Base-by-base conservation (phyloP, 208 protist genomes). In the Trypanosomatidae sp. region DNA sequence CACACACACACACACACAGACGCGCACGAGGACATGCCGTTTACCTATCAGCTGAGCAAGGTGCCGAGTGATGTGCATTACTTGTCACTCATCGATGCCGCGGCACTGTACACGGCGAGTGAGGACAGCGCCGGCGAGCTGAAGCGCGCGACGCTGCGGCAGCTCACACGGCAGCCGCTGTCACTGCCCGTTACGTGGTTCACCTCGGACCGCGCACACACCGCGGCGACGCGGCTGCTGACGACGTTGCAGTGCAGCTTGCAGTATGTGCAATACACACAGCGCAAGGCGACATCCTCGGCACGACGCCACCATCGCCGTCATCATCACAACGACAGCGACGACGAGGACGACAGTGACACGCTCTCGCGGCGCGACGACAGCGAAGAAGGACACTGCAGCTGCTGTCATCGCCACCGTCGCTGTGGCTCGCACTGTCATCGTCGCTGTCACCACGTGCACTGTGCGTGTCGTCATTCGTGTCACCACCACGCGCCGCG, bases 221-320 rank as follows among this genome's bases (percentile, higher is more conserved):
- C 51, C n/a, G 56, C 62, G 16, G 55, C 55, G 27, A 30, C 49
- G 35, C 56, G 54, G 15, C 61, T 86, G 19, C 24, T 80, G 8
- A 20, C 50, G 30, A 68, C 62, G 4, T 64, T 90, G 58, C 81
- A 90, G 54, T 85, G 81, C 56, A 84, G 75, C 3, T 67, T 90
- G 18, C 81, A 90, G 48, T 90, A 86, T 48, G 45, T 75, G 26
- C 21, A 47, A 16, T 48, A 80, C 40, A 27, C 18, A 5, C 10
- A 15, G 19, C n/a, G n/a, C n/a, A n/a, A n/a, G n/a, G n/a, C n/a
- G n/a, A n/a, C n/a, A n/a, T n/a, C n/a, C n/a, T n/a, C n/a, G n/a
- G n/a, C n/a, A n/a, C n/a, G n/a, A n/a, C n/a, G n/a, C n/a, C n/a
- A n/a, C n/a, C n/a, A n/a, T n/a, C n/a, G n/a, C n/a, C n/a, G n/a